Evolutionary conservation across 75 land plant species (phyloP), one percentile per base, ranked within the genome.

Genomic region (Pinus tabuliformis): DNA sequence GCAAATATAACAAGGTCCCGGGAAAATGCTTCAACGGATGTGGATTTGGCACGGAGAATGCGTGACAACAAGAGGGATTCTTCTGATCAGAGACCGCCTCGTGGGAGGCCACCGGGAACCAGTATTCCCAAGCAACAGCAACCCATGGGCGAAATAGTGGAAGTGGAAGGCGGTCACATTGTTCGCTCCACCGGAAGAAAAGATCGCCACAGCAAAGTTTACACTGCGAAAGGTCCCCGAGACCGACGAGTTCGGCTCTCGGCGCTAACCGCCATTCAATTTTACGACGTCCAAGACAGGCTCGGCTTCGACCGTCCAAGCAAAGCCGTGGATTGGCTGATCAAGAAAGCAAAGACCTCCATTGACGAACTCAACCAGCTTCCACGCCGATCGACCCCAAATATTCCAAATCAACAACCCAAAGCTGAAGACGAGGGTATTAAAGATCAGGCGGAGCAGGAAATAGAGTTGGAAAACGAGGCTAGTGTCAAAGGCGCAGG

Each of bases 301-400:
- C 86, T 92, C 3, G 95, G 95, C 57, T 90, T 81, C 68, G 93
- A 90, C 81, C 86, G 90, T 6, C 95, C 95, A 49, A 92, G 95
- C 81, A 92, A 92, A 73, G 95, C 95, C 61, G 90, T 92, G 16
- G 95, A 90, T 62, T 92, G 95, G 95, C 83, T 92, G 36, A 88
- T 92, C 54, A 86, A 84, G 60, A 90, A 90, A 59, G 92, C 95
- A 37, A 86, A 90, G 74, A 16, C 84, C 42, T 87, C 89, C 73
- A 91, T 91, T 28, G 92, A 91, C 72, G 83, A 91, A 76, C 92
- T 91, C 62, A 85, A 66, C 7, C 74, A 85, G 79, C 85, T 90
- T 13, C 92, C 92, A n/a, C 68, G 86, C 8, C 82, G 83, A 83
- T n/a, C 78, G n/a, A 83, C 89, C 73, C 75, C 76, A 18, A 36